Evolutionary conservation across 2,329 filamentous ascomycete species (phyloP).

Genomic region (Aschersonia sp.): DNA sequence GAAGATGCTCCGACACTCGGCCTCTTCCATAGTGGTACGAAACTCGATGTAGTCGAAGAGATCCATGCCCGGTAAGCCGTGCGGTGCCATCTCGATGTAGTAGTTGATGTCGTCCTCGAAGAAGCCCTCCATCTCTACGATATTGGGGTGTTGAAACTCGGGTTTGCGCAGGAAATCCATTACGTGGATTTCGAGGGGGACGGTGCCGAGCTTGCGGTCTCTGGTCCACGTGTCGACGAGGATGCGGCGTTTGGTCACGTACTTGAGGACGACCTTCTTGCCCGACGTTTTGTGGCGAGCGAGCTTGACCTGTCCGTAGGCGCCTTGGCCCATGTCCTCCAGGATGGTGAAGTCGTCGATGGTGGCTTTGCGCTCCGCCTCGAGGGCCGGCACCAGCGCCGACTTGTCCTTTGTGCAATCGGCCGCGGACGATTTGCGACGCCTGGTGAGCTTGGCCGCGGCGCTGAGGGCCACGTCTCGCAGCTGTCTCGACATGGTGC

Average conservation of each 20-base stretch:
- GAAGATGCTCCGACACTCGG: slow-evolving; percentile 89
- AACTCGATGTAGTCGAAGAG: slow-evolving; percentile 98
- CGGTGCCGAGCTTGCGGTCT: slow-evolving; percentile 82
- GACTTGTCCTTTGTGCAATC: slow-evolving; percentile 16
- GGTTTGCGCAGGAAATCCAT: slow-evolving; percentile 79
- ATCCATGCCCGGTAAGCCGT: slow-evolving; percentile 94
- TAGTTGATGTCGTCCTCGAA: slow-evolving; percentile 81
- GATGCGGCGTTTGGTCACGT: slow-evolving; percentile 92
- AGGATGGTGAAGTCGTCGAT: slow-evolving; percentile 86
- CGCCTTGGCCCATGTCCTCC: slow-evolving; percentile 97
- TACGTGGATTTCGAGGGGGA: slow-evolving; percentile 93
- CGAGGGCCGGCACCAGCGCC: slow-evolving; percentile 19
- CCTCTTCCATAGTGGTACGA: slow-evolving; percentile 89
- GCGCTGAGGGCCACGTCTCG: slow-evolving; percentile 42
- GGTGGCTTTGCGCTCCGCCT: slow-evolving; percentile 51
- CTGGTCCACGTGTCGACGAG: slow-evolving; percentile 97
- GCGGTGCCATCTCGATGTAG: slow-evolving; percentile 96
- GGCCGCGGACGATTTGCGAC: slow-evolving; percentile 13
- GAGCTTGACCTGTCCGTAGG: slow-evolving; percentile 94
- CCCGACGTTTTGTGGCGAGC: slow-evolving; percentile 69
- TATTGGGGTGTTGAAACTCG: slow-evolving; percentile 51
- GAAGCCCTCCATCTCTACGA: slow-evolving; percentile 60
- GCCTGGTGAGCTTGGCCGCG: slow-evolving; percentile 36
- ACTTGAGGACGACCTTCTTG: slow-evolving; percentile 89
- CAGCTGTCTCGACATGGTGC: slow-evolving; percentile 34